Evolutionary conservation across 2,329 filamentous ascomycete species (phyloP).

Genomic region (Penicillium sp.): DNA sequence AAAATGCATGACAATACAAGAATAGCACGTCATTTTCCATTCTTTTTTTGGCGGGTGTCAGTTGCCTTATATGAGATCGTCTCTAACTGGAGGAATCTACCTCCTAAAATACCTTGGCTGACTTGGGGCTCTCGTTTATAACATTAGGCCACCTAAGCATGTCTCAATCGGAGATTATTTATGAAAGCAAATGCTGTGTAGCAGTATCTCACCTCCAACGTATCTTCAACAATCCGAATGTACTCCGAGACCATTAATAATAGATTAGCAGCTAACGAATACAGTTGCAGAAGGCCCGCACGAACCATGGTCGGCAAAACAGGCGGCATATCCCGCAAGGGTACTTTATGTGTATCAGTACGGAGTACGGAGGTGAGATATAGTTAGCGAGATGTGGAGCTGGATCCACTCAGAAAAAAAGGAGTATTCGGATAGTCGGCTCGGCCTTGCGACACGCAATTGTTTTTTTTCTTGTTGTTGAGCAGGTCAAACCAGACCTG

Average conservation of each 20-base stretch:
- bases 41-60: background rate
- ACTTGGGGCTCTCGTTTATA: background rate
- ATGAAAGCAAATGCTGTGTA: background rate
- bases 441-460: conserved; percentile 2
- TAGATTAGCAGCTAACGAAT: background rate
- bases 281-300: conserved; percentile 7
- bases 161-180: conserved; percentile 8
- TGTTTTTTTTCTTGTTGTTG: background rate
- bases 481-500: no score
- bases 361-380: conserved; percentile 11
- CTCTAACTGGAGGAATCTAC: background rate
- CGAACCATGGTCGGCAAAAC: conserved; percentile 20
- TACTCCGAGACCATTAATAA: conserved; percentile 1
- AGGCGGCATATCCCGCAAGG: conserved; percentile 25
- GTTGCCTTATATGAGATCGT: background rate
- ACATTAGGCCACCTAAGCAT: background rate
- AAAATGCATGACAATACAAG: conserved; percentile 22
- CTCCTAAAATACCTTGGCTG: background rate
- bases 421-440: conserved; percentile 22
- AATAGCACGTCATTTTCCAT: conserved; percentile 1
- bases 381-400: conserved; percentile 26
- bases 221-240: background rate
- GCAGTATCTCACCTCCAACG: background rate
- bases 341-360: conserved; percentile 5
- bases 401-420: conserved; percentile 17